phyloP scores from a whole-genome alignment of 768 basidiomycete genomes.

The Kwoniella heveanensis region DNA sequence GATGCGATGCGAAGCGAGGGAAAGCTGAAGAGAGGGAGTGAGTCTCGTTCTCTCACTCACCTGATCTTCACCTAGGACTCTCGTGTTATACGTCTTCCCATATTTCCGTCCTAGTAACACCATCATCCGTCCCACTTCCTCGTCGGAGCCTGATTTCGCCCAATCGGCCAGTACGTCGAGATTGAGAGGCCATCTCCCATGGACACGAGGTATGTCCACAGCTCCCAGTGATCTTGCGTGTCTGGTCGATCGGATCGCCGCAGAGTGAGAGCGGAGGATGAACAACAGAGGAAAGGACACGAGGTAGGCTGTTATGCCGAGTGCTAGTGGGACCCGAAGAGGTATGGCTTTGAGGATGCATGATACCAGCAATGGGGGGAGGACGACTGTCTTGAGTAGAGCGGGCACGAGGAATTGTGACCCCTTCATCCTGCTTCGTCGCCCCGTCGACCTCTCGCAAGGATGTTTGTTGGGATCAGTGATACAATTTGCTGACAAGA shows the following conservation, averaged over 20 bases:
- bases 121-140: conserved; percentile 52
- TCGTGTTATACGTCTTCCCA: conserved; percentile 48
- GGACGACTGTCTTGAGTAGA: conserved; percentile 30
- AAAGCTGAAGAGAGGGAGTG: too few species aligned
- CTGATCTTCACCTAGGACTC: conserved; percentile 51
- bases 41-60: too few species aligned
- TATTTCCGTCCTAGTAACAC: conserved; percentile 33
- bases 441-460: too few species aligned
- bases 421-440: conserved; percentile 32
- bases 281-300: conserved; percentile 29
- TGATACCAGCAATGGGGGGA: conserved; percentile 23
- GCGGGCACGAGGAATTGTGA: conserved; percentile 29
- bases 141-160: conserved; percentile 43
- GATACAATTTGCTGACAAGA: too few species aligned
- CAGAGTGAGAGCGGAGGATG: conserved; percentile 20
- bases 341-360: conserved; percentile 2
- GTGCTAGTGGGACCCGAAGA: neutral
- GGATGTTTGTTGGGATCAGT: too few species aligned
- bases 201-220: conserved; percentile 30
- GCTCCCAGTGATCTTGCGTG: conserved; percentile 28
- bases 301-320: conserved; percentile 18
- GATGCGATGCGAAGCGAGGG: too few species aligned
- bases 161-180: conserved; percentile 48
- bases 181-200: conserved; percentile 46
- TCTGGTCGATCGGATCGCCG: conserved; percentile 1